A percentile compares a stretch with the other conserved stretches of the same genome.
Evolutionary conservation across 2,329 filamentous ascomycete species (phyloP).

Genomic region (Aspergillus candidus): DNA sequence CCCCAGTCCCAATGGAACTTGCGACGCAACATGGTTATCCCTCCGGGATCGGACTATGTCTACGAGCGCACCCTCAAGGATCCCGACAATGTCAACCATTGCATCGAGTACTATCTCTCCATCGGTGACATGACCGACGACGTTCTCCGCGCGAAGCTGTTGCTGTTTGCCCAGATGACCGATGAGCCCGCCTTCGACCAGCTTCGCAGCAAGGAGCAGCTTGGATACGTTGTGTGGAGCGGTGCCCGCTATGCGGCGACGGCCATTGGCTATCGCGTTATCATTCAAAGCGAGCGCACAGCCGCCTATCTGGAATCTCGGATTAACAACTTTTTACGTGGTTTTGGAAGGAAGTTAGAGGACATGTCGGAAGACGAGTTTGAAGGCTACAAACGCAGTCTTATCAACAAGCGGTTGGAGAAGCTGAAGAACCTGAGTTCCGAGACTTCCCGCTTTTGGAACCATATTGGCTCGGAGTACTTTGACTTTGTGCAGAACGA

Average conservation of each 20-base stretch:
- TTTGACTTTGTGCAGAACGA: slow-evolving; percentile 85
- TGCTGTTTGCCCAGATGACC: slow-evolving; percentile 81
- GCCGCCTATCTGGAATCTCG: slow-evolving; percentile 78
- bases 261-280: slow-evolving; percentile 76
- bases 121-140: slow-evolving; percentile 65
- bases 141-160: slow-evolving; percentile 64
- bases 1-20: slow-evolving; percentile 75
- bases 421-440: slow-evolving; percentile 87
- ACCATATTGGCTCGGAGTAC: slow-evolving; percentile 74
- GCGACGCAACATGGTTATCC: slow-evolving; percentile 68
- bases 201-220: slow-evolving; percentile 90
- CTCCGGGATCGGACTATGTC: slow-evolving; percentile 73
- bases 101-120: slow-evolving; percentile 71
- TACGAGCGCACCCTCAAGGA: slow-evolving; percentile 78
- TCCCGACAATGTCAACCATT: slow-evolving; percentile 82
- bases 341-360: slow-evolving; percentile 59
- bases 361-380: slow-evolving; percentile 80
- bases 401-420: slow-evolving; percentile 80
- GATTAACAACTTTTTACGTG: slow-evolving; percentile 75
- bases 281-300: slow-evolving; percentile 88
- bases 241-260: slow-evolving; percentile 66
- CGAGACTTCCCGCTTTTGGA: slow-evolving; percentile 78
- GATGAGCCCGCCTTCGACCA: slow-evolving; percentile 94
- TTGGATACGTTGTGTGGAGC: slow-evolving; percentile 93
- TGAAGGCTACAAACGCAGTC: slow-evolving; percentile 81